phyloP scores from a whole-genome alignment of 2,329 filamentous ascomycete genomes.

The Nemania sp. region DNA sequence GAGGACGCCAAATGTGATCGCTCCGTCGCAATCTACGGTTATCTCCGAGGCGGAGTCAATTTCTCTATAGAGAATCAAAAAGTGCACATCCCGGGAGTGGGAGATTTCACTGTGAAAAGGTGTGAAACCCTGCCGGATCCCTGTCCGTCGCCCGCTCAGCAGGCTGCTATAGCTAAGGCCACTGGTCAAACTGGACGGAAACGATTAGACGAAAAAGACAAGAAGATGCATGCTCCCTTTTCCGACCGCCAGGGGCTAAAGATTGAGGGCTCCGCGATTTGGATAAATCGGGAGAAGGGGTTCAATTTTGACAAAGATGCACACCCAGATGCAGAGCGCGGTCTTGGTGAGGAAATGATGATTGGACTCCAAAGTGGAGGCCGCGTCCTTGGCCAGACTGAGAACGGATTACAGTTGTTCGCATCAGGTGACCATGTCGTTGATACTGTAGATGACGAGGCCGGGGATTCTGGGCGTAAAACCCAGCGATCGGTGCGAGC shows the following conservation, averaged over 20 bases:
- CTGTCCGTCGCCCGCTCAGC: conserved; percentile 92
- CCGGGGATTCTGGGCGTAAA: conserved; percentile 72
- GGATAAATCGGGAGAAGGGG: conserved; percentile 78
- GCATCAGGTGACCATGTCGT: conserved; percentile 78
- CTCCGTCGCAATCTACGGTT: conserved; percentile 90
- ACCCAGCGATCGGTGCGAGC: conserved; percentile 68
- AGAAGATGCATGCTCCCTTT: conserved; percentile 96
- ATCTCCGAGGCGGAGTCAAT: conserved; percentile 93
- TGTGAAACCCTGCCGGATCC: conserved; percentile 94
- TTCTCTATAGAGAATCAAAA: conserved; percentile 83
- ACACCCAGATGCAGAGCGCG: conserved; percentile 77
- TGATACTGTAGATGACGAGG: conserved; percentile 68
- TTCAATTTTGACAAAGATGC: conserved; percentile 79
- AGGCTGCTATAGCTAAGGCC: conserved; percentile 85
- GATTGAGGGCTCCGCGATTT: conserved; percentile 97
- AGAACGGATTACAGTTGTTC: conserved; percentile 88
- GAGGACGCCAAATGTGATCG: conserved; percentile 90
- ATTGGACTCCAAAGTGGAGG: conserved; percentile 88
- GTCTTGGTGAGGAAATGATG: conserved; percentile 96
- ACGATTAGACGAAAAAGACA: conserved; percentile 94
- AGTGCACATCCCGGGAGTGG: conserved; percentile 92
- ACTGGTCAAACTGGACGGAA: conserved; percentile 84
- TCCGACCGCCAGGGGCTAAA: conserved; percentile 95
- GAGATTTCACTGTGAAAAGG: conserved; percentile 84
- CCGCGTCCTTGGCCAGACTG: conserved; percentile 82